phyloP scores from a whole-genome alignment of 257 asterid species.

The Handroanthus guayacan region DNA sequence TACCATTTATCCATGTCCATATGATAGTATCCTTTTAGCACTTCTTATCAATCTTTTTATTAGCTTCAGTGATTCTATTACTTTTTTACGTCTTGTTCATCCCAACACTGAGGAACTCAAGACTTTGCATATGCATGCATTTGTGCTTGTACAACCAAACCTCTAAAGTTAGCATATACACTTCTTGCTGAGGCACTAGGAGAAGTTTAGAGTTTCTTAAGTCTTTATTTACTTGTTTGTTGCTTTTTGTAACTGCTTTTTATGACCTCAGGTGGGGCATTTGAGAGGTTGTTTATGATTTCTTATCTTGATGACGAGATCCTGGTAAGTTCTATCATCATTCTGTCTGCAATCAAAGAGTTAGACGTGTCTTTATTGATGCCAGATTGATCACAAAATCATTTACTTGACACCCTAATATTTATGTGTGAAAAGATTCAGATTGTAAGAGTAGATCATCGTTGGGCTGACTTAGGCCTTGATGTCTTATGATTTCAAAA shows the following conservation, averaged over 20 bases:
- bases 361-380: conserved; percentile 7
- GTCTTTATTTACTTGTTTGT: neutral
- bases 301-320: conserved; percentile 93
- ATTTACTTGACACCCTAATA: conserved; percentile 15
- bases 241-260: neutral
- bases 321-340: conserved; percentile 55
- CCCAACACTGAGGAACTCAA: neutral
- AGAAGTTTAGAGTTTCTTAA: neutral
- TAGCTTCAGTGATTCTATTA: neutral
- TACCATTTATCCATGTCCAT: no score
- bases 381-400: neutral
- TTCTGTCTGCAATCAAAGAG: conserved; percentile 16
- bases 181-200: neutral
- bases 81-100: neutral
- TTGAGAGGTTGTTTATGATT: conserved; percentile 72
- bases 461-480: neutral
- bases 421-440: neutral
- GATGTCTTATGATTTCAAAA: no score
- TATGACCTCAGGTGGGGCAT: conserved; percentile 61
- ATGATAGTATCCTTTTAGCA: neutral
- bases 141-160: neutral
- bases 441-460: no score
- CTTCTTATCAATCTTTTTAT: neutral
- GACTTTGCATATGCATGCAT: neutral
- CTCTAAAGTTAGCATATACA: neutral